phyloP scores from a whole-genome alignment of 495 filamentous ascomycete genomes.

The Aspergillus ellipticus region DNA sequence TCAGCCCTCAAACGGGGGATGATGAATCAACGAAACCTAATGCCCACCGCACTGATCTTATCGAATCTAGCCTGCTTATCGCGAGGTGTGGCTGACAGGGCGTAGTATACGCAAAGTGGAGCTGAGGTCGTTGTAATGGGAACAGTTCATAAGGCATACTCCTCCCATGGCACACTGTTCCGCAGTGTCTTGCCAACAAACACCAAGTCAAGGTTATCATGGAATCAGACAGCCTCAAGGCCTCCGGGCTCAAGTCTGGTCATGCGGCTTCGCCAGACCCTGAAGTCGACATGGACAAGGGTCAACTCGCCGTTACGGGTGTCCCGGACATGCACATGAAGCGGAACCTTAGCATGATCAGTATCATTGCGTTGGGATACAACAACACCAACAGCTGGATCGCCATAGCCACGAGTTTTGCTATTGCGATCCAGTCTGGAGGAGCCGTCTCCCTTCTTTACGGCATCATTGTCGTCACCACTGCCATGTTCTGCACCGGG shows the following conservation, averaged over 20 bases:
- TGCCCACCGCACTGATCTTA: background rate
- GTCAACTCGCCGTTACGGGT: slow-evolving; percentile 17
- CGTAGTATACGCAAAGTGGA: background rate
- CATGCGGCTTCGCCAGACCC: slow-evolving; percentile 1
- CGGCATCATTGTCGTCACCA: slow-evolving; percentile 24
- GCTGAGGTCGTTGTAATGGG: background rate
- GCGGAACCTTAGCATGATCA: slow-evolving; percentile 23
- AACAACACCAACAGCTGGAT: slow-evolving; percentile 34
- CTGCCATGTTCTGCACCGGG: slow-evolving; percentile 34
- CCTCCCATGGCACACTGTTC: background rate
- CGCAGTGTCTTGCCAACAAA: background rate
- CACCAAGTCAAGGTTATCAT: slow-evolving; percentile 4
- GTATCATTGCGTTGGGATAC: slow-evolving; percentile 32
- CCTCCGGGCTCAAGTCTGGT: slow-evolving; percentile 2
- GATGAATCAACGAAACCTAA: background rate
- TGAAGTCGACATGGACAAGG: slow-evolving; percentile 18
- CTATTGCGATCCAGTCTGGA: slow-evolving; percentile 29
- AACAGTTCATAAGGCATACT: background rate
- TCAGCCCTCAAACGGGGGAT: background rate
- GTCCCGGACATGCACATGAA: slow-evolving; percentile 17
- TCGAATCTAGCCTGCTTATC: background rate
- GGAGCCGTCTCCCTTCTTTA: slow-evolving; percentile 31
- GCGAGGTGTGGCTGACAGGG: background rate
- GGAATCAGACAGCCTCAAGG: slow-evolving; percentile 10
- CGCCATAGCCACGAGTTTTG: slow-evolving; percentile 27